Evolutionary conservation across 2,329 filamentous ascomycete genomes (phyloP).

Genomic region (Reticulascus tulasneorum): DNA sequence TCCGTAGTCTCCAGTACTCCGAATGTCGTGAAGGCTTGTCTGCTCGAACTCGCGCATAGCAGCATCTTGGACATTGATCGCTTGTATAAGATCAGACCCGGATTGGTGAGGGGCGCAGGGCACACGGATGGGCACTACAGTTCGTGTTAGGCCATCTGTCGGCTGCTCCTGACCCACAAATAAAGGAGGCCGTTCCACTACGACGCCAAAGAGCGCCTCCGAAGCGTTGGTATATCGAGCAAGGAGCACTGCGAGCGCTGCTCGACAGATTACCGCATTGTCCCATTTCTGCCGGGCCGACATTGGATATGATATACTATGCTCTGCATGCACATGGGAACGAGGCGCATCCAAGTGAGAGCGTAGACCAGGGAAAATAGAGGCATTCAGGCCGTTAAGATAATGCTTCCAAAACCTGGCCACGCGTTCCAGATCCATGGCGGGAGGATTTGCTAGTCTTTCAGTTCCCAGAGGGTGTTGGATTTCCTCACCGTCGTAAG

Average conservation of each 20-base stretch:
- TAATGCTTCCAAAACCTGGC: background rate
- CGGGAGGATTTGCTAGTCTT: too few species aligned
- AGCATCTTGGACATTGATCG: background rate
- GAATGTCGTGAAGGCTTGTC: background rate
- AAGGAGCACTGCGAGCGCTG: conserved; percentile 7
- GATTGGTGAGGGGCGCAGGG: conserved; percentile 1
- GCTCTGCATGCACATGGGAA: background rate
- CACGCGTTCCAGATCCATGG: background rate
- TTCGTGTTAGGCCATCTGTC: background rate
- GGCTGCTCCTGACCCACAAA: background rate
- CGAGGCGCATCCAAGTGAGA: background rate
- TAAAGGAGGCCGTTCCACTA: background rate
- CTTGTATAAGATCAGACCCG: background rate
- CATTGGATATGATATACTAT: background rate
- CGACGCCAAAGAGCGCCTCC: conserved; percentile 5
- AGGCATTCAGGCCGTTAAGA: background rate
- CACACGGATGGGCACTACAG: conserved; percentile 7
- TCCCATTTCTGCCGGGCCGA: background rate
- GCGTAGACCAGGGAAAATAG: background rate
- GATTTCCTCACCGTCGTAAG: too few species aligned
- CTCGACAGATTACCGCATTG: conserved; percentile 2
- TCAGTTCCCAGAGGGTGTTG: too few species aligned
- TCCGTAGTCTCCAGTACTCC: background rate
- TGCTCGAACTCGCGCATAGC: background rate
- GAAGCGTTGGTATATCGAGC: conserved; percentile 4